Base-by-base conservation (phyloP, 805 yeast species). In the Ogataea dorogensis region DNA sequence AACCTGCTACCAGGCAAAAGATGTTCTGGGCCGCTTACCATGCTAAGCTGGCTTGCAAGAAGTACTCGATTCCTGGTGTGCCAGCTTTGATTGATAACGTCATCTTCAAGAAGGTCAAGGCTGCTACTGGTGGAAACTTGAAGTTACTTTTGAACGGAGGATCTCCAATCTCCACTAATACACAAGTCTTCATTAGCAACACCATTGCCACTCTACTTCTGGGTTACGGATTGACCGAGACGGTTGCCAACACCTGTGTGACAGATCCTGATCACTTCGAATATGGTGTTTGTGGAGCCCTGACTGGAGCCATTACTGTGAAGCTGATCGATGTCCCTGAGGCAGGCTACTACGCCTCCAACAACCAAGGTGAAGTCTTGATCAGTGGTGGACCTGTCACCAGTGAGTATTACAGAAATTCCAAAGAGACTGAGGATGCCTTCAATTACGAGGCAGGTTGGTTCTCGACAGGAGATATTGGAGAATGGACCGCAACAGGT, bases 401-500 rank as follows among this genome's bases (percentile, higher is more conserved):
- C 22, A 66, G 73, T 18, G 88, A 85, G 54, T 93, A 93, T 66
- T 93, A 73, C 69, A 76, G 79, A 62, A 89, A 91, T 62, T 80
- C 77, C 41, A 70, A 78, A 57, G 98, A 89, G 65, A 91, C 96
- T 13, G 62, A 68, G 31, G 77, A 63, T 13, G 86, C 94, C 1
- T 79, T 84, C 54, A 69, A 73, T 30, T 71, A 79, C 36, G 84
- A 82, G 43, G 89, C 85, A 51, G 94, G 89, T 16, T 93, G 97
- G 97, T 93, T 93, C 71, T 74, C 70, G 59, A 93, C 98, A 21
- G 98, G 98, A 63, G 98, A 93, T 63, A 87, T 93, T 63, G 96
- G 91, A 58, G 88, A 86, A 69, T 87, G 96, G 95, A 74, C 89
- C 27, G 43, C 77, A 17, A 73, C 70, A 47, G 98, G 98, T 48